These are phyloP conservation scores for Apium graveolens DNA, from an alignment of 129 eudicot genomes.

Conservation along the genomic window DNA sequence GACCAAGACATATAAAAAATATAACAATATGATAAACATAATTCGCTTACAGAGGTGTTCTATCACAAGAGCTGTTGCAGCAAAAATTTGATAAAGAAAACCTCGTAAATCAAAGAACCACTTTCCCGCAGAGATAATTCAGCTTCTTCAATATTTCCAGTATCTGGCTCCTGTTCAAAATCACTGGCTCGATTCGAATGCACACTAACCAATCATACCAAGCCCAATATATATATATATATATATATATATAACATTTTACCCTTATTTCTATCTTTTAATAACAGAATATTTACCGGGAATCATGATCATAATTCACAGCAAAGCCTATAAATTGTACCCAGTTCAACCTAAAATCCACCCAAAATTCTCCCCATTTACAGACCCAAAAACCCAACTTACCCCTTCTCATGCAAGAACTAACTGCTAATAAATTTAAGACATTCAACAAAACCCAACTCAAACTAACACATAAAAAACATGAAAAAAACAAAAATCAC, in stretches of 20 bases:
- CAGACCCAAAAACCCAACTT: conserved; percentile 13
- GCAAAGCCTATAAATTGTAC: background rate
- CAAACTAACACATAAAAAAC: background rate
- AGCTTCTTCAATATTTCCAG: too few relatives aligned
- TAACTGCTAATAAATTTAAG: background rate
- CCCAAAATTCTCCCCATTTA: background rate
- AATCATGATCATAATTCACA: background rate
- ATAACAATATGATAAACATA: too few relatives aligned
- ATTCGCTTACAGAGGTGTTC: too few relatives aligned
- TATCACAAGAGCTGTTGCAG: too few relatives aligned
- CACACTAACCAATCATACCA: background rate
- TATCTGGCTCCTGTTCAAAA: too few relatives aligned
- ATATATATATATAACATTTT: background rate
- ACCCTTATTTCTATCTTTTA: too few relatives aligned
- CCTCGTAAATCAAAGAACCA: too few relatives aligned
- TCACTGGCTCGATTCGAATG: too few relatives aligned
- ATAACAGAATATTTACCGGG: background rate
- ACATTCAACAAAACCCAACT: background rate
- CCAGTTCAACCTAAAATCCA: background rate
- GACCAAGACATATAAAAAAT: too few relatives aligned
- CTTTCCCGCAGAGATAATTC: too few relatives aligned
- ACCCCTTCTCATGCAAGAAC: background rate
- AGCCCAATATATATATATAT: background rate
- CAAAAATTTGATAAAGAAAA: too few relatives aligned
- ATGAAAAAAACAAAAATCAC: conserved; percentile 6